Evolutionary conservation across 2,329 filamentous ascomycete genomes (phyloP).

Genomic region (Basipetospora sp.): DNA sequence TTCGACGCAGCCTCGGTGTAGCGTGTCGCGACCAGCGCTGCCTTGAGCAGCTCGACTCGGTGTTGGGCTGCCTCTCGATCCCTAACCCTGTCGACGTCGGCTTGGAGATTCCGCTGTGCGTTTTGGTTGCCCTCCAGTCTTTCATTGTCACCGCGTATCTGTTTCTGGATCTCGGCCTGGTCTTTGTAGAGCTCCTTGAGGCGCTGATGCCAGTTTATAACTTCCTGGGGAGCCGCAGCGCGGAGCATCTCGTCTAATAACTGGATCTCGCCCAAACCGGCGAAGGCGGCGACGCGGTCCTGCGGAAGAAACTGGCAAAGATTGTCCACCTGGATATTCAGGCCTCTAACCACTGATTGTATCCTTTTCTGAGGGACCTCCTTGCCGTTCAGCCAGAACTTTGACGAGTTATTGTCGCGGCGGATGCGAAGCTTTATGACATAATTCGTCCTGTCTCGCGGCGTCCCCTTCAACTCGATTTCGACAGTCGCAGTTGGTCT

Average conservation of each 20-base stretch:
- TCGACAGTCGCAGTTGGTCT: conserved; percentile 66
- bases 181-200: conserved; percentile 57
- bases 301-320: conserved; percentile 94
- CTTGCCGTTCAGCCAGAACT: conserved; percentile 63
- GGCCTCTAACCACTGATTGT: conserved; percentile 48
- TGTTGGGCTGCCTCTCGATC: conserved; percentile 57
- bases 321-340: conserved; percentile 93
- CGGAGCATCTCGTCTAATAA: conserved; percentile 74
- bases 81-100: conserved; percentile 68
- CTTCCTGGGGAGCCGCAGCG: conserved; percentile 69
- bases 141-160: conserved; percentile 44
- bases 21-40: conserved; percentile 48
- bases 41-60: conserved; percentile 49
- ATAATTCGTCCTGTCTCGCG: conserved; percentile 47
- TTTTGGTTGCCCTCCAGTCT: conserved; percentile 51
- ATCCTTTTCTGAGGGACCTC: conserved; percentile 49
- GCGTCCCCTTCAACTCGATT: conserved; percentile 66
- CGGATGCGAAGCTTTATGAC: conserved; percentile 64
- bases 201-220: conserved; percentile 62
- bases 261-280: conserved; percentile 65
- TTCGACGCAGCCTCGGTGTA: conserved; percentile 37
- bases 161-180: conserved; percentile 37
- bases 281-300: conserved; percentile 89
- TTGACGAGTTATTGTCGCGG: conserved; percentile 64
- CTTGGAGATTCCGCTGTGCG: conserved; percentile 53